Conservation (phyloP, 441 rosid species). For the Populus hybrid region DNA sequence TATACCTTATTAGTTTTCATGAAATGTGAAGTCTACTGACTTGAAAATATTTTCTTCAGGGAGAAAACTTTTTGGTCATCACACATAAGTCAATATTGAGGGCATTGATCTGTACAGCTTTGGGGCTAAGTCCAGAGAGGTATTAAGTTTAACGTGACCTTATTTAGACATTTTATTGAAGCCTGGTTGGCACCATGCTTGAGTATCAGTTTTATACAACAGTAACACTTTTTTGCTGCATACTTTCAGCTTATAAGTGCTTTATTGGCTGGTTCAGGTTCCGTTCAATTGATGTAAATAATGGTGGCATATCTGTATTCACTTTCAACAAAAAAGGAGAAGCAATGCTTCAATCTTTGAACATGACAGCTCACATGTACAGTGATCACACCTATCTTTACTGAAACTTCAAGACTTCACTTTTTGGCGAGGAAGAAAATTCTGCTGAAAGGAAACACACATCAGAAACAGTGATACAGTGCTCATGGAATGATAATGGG, state of each 20-base stretch:
- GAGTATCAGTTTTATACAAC: background rate
- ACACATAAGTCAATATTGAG: constrained; percentile 65
- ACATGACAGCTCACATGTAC: constrained; percentile 63
- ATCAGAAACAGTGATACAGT: background rate
- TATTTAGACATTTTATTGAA: background rate
- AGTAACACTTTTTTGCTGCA: constrained; percentile 1
- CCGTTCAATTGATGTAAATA: constrained; percentile 53
- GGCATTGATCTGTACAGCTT: constrained; percentile 60
- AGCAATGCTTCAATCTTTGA: constrained; percentile 59
- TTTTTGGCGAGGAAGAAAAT: constrained; percentile 8
- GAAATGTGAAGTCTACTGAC: constrained; percentile 15
- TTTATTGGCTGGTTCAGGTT: constrained; percentile 35
- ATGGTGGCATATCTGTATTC: constrained; percentile 54
- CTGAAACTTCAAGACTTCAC: constrained; percentile 19
- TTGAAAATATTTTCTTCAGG: constrained; percentile 33
- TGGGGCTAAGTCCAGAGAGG: constrained; percentile 59
- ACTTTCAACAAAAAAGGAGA: constrained; percentile 48
- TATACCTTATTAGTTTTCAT: background rate
- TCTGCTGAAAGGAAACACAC: constrained; percentile 6
- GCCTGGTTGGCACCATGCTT: background rate
- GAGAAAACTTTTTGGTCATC: constrained; percentile 44
- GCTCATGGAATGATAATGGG: background rate
- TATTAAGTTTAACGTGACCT: background rate
- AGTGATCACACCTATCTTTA: constrained; percentile 37
- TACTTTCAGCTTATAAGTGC: background rate